These are phyloP conservation scores for Starmerella bombi DNA, from an alignment of 805 yeast genomes.

Conservation along the genomic window DNA sequence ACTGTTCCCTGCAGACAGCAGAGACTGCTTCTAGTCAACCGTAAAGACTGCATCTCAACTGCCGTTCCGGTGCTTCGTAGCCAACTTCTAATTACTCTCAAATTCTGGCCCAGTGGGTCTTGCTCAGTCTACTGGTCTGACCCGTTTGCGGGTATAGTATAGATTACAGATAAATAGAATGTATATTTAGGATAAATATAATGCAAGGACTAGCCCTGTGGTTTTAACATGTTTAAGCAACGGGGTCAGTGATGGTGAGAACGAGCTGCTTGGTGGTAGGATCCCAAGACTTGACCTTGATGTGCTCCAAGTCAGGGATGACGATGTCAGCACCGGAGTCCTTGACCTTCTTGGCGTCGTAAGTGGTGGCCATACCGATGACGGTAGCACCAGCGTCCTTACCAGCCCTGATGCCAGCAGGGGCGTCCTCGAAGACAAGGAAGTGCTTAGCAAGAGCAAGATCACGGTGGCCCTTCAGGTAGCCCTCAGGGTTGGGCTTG, in stretches of 20 bases:
- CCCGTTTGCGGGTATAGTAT: too few species aligned
- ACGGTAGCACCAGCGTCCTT: slow-evolving; percentile 70
- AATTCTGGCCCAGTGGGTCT: too few species aligned
- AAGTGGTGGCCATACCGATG: slow-evolving; percentile 73
- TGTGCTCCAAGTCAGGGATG: slow-evolving; percentile 54
- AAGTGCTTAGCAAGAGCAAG: slow-evolving; percentile 29
- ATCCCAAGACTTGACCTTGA: slow-evolving; percentile 45
- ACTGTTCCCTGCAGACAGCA: too few species aligned
- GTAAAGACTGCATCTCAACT: too few species aligned
- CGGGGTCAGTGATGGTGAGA: slow-evolving; percentile 20
- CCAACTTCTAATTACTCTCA: too few species aligned
- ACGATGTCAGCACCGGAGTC: slow-evolving; percentile 72
- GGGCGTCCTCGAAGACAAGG: slow-evolving; percentile 73
- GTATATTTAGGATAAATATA: too few species aligned
- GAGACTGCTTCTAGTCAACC: too few species aligned
- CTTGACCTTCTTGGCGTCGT: slow-evolving; percentile 53
- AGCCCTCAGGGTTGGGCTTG: slow-evolving; percentile 81
- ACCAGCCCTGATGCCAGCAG: slow-evolving; percentile 77
- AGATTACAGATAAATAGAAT: too few species aligned
- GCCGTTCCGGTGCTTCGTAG: too few species aligned
- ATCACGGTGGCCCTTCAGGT: slow-evolving; percentile 32
- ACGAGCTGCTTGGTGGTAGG: slow-evolving; percentile 25
- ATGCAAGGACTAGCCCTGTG: too few species aligned
- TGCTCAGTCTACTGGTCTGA: too few species aligned
- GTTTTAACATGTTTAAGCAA: too few species aligned